A percentile compares a stretch with the other conserved stretches of the same genome.
Conservation (phyloP, 108 stramenopile species). For the Pseudonitzschia multiseries region DNA sequence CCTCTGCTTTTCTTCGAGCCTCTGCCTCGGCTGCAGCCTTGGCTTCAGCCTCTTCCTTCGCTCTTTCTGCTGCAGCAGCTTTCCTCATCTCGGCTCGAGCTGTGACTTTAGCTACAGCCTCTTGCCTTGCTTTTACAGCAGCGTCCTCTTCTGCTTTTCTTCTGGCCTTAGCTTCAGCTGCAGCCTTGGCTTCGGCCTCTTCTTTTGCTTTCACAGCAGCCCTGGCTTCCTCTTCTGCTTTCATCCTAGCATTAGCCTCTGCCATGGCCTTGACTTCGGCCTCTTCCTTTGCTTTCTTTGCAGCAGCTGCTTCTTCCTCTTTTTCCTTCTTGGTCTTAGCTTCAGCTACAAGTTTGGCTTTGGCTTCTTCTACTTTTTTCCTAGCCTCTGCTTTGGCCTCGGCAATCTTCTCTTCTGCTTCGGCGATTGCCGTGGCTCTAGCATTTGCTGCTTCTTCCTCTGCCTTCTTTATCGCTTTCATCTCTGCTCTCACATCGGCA, state of each 20-base stretch:
- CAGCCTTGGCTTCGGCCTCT: neutral
- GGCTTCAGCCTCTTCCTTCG: neutral
- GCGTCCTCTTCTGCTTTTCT: neutral
- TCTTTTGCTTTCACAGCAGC: neutral
- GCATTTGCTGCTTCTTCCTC: neutral
- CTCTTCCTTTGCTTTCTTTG: neutral
- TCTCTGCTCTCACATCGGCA: neutral
- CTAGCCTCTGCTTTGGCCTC: neutral
- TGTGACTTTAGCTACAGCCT: neutral
- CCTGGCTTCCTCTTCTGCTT: conserved; percentile 4
- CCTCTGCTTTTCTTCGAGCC: neutral
- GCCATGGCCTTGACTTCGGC: neutral
- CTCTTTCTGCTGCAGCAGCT: neutral
- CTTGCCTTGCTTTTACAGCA: neutral
- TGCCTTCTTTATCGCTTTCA: neutral
- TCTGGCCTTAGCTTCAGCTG: neutral
- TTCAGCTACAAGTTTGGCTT: neutral
- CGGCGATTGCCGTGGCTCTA: neutral
- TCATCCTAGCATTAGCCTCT: conserved; percentile 10
- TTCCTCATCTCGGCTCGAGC: neutral
- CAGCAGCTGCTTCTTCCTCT: conserved; percentile 4
- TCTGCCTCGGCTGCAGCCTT: neutral
- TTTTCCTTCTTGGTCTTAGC: neutral
- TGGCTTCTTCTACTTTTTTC: neutral
- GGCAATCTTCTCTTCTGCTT: neutral